Base-by-base conservation (phyloP, 441 rosid species). In the Viola pubescens region DNA sequence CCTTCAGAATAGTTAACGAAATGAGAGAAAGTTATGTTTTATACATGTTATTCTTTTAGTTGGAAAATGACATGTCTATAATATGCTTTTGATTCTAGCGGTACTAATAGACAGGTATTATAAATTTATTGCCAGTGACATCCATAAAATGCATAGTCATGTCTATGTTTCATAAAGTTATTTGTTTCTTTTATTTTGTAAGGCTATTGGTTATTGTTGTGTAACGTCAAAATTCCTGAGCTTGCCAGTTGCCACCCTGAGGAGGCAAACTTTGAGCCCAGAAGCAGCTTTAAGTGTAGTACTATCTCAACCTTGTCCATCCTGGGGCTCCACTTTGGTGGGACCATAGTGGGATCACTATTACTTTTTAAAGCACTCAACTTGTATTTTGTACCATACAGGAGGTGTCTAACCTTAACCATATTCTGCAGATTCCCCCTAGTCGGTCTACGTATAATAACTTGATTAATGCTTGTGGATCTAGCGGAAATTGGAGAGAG, bases 401-500 rank as follows among this genome's bases (percentile, higher is more conserved):
- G 56, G 38, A 61, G 6, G 38, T 38, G 4, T 52, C 51, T 71
- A 56, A 75, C 62, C 58, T 68, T 59, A 58, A 54, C 58, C 47
- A 16, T 63, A 16, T 52, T 26, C 50, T 77, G 77, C 92, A 91
- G 96, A 83, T 91, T 41, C 84, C 96, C 68, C 98, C 98, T 57
- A 88, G 89, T 68, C 87, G 95, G 12, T 72, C 88, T 14, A 86
- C 92, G 48, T 91, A 88, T 76, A 91, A 91, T 59, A 88, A 85
- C 75, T 73, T 88, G 82, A 85, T 91, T 72, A 91, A 88, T 67
- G 96, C 98, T 54, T 88, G 90, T 66, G 98, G 98, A 58, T 91
- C 94, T 51, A 84, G 92, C 73, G 98, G 98, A 73, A 88, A 91
- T 67, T 91, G 98, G 98, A 83, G 87, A 80, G 92, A 85, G 56